Base-by-base conservation (phyloP, 1,284 basidiomycete species). In the Moniliella sp. region DNA sequence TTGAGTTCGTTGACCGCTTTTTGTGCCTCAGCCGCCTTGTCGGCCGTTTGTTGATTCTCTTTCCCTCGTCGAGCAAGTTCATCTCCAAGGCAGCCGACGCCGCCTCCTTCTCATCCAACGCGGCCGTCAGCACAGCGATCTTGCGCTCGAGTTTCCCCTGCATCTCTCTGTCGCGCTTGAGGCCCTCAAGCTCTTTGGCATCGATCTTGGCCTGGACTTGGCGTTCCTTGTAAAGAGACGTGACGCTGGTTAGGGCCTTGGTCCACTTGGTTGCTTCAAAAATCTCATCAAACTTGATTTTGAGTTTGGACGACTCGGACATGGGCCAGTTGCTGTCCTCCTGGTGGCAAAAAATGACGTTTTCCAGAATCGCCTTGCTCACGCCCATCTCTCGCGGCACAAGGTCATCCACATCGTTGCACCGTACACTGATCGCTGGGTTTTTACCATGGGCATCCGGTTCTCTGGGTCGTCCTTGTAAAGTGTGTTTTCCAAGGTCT, bases 331-430 rank as follows among this genome's bases (percentile, higher is more conserved):
- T 93, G 0, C 82, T 86, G 37, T 99, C 91, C 55, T 99, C 91
- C 64, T 99, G 91, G 62, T 99, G 91, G 62, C 91, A 99, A 56
- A 99, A 97, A n/a, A n/a, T n/a, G 52, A 99, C 91, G 56, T 93
- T 94, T 54, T 97, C 88, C 13, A 97, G 72, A 30, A 99, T 88
- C 4, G 86, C 76, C 60, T 82, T 86, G 8, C 83, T 91, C 2
- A 97, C 88, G 27, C 91, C 91, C n/a, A 97, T 44, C 10, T 50
- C 42, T 5, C 71, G 8, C 80, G 66, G 37, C 76, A 97, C 84
- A 61, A 97, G 91, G 10, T 72, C 66, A 55, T 97, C 88, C 69
- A 99, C n/a, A n/a, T n/a, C n/a, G n/a, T n/a, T n/a, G n/a, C n/a
- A n/a, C 19, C 48, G 47, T 14, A 54, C 55, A 9, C 53, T 57